Evolutionary conservation across 805 yeast genomes (phyloP), one percentile per base, ranked within the genome.

Genomic region (Hanseniaspora vineae): DNA sequence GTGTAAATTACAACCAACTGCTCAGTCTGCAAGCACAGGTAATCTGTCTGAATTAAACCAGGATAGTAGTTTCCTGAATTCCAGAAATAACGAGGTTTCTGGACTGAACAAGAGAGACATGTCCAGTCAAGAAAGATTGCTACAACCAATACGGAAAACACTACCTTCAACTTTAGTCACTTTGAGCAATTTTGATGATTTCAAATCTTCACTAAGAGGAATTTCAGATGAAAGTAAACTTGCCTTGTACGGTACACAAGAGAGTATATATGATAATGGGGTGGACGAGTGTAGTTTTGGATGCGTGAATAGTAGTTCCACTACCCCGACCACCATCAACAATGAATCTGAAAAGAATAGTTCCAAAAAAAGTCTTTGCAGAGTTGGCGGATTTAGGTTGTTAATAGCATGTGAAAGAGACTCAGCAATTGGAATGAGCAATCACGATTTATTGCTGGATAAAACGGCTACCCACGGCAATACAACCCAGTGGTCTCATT

Each of bases 371-470:
- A 39, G 23, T 39, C 42, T 37, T n/a, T 19, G 31, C 3, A 40
- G n/a, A 18, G 31, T 40, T 40, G 39, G 55, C 44, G 57, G 55
- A 3, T 68, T 61, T 47, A 55, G 72, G 43, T 46, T 68, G 14
- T 20, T 69, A 2, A 52, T 69, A 2, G 62, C 66, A 1, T 66
- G 66, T 46, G 72, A 67, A 45, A 62, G 66, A 4, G 70, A 69
- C 3, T 66, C 62, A 33, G 52, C 65, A 39, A 59, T 64, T 42
- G 56, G 63, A 46, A 57, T 64, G 37, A 61, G 66, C 49, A 67
- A 67, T 49, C 62, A 65, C 48, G 61, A 54, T 37, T 52, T 64
- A 0, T 51, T 59, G 10, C 55, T 62, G 46, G 73, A 69, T 49
- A 58, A 64, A 35, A 54, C 59, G 5, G 55, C 53, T 47, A 58